Evolutionary conservation across 73 alveolate species (phyloP).

Genomic region (Symbiodinium natans): DNA sequence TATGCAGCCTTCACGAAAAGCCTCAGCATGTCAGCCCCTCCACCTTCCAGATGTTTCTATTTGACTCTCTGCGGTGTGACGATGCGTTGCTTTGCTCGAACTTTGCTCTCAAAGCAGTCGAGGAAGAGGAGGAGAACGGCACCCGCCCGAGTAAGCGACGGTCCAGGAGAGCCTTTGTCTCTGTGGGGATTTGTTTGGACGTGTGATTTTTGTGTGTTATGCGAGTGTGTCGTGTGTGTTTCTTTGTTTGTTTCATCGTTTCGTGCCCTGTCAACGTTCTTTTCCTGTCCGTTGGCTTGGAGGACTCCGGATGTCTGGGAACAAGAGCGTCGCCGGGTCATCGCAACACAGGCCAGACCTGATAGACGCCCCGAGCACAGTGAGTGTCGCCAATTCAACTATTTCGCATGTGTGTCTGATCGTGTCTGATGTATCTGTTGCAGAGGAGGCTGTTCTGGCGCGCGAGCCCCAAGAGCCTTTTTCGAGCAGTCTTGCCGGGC

Average conservation of each 20-base stretch:
- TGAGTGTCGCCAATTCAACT: not conserved
- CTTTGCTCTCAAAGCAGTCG: too few relatives aligned
- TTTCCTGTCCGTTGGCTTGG: not conserved
- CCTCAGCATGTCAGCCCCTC: not conserved
- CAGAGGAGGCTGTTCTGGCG: constrained; percentile 8
- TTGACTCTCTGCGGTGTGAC: too few relatives aligned
- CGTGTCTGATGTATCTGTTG: not conserved
- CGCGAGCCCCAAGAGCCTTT: not conserved
- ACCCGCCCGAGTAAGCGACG: not conserved
- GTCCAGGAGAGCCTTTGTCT: too few relatives aligned
- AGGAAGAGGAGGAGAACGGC: not conserved
- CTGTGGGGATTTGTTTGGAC: too few relatives aligned
- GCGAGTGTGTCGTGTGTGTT: not conserved
- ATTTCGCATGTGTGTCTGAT: not conserved
- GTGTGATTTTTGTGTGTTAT: too few relatives aligned
- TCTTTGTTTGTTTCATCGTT: not conserved
- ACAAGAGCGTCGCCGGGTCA: constrained; percentile 90
- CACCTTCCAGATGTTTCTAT: not conserved
- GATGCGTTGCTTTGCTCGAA: too few relatives aligned
- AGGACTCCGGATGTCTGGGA: constrained; percentile 93
- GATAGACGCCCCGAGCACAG: not conserved
- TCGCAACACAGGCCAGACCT: constrained; percentile 45
- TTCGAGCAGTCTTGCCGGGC: not conserved
- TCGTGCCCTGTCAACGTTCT: too few relatives aligned
- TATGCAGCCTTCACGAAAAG: not conserved